These are phyloP conservation scores for Kluyveromyces dobzhanskii DNA, from an alignment of 805 yeast species.

Conservation along the genomic window DNA sequence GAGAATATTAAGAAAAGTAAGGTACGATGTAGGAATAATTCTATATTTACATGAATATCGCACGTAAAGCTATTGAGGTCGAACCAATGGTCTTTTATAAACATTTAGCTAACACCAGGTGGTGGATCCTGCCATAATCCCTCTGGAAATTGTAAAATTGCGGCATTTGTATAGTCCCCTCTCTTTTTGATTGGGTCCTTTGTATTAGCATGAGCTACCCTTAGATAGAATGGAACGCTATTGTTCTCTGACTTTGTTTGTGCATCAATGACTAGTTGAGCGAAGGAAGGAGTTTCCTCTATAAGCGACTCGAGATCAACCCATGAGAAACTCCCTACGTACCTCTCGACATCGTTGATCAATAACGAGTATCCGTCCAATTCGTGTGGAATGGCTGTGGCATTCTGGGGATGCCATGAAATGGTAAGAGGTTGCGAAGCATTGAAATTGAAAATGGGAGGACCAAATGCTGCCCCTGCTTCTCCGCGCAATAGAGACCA, in stretches of 20 bases:
- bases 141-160: constrained; percentile 47
- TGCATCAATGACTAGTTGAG: constrained; percentile 17
- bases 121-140: constrained; percentile 44
- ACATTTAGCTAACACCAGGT: constrained; percentile 42
- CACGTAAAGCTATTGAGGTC: no score
- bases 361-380: constrained; percentile 53
- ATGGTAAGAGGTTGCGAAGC: constrained; percentile 13
- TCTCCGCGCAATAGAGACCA: constrained; percentile 62
- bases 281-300: constrained; percentile 14
- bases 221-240: constrained; percentile 36
- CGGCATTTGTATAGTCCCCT: constrained; percentile 65
- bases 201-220: constrained; percentile 47
- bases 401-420: constrained; percentile 22
- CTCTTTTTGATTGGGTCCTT: constrained; percentile 30
- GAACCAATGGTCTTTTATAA: background rate
- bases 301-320: constrained; percentile 36
- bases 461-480: constrained; percentile 44
- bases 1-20: no score
- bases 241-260: constrained; percentile 26
- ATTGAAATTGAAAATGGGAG: constrained; percentile 38
- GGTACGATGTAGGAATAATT: no score
- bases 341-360: constrained; percentile 73
- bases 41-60: no score
- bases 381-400: constrained; percentile 11
- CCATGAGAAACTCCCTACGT: constrained; percentile 43